Percentiles rank a stretch among this genome's conserved stretches.
Evolutionary conservation across 2,329 filamentous ascomycete species (phyloP).

Genomic region (Aspergillus sp.): DNA sequence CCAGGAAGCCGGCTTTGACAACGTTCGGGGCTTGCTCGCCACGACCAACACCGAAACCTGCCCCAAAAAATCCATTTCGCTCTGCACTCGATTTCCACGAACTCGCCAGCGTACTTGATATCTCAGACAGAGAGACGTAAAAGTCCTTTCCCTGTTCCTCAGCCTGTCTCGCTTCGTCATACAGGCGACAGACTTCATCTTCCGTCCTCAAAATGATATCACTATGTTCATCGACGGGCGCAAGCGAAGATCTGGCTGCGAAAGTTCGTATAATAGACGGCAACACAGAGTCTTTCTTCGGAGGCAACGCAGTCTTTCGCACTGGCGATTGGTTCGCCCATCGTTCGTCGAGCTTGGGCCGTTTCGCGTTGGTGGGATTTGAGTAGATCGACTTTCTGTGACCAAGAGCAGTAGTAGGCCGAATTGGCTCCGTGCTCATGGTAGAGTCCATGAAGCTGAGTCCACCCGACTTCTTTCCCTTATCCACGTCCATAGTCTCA

Average conservation of each 20-base stretch:
- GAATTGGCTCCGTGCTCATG: conserved; percentile 20
- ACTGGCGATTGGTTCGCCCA: conserved; percentile 30
- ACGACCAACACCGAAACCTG: conserved; percentile 58
- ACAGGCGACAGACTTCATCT: conserved; percentile 58
- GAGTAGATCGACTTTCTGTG: conserved; percentile 36
- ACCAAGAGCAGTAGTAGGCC: conserved; percentile 6
- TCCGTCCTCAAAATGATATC: conserved; percentile 71
- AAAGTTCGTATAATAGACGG: conserved; percentile 66
- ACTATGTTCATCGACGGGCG: conserved; percentile 61
- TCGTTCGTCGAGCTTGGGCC: conserved; percentile 35
- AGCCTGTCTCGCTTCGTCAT: conserved; percentile 39
- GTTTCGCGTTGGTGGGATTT: conserved; percentile 36
- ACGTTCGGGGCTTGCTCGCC: conserved; percentile 56
- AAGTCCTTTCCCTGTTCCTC: conserved; percentile 27
- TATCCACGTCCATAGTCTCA: conserved; percentile 32
- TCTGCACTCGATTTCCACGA: conserved; percentile 27
- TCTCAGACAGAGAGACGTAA: conserved; percentile 26
- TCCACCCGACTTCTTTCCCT: conserved; percentile 11
- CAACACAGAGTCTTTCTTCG: conserved; percentile 56
- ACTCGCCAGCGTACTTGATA: conserved; percentile 27
- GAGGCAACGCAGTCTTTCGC: conserved; percentile 28
- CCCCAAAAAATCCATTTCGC: conserved; percentile 36
- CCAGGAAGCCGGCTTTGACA: conserved; percentile 72
- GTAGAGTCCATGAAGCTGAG: conserved; percentile 28
- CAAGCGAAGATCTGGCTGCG: conserved; percentile 50